These are phyloP conservation scores for Dictyostelium brefeldianum DNA, from an alignment of 78 protist genomes.

Conservation along the genomic window DNA sequence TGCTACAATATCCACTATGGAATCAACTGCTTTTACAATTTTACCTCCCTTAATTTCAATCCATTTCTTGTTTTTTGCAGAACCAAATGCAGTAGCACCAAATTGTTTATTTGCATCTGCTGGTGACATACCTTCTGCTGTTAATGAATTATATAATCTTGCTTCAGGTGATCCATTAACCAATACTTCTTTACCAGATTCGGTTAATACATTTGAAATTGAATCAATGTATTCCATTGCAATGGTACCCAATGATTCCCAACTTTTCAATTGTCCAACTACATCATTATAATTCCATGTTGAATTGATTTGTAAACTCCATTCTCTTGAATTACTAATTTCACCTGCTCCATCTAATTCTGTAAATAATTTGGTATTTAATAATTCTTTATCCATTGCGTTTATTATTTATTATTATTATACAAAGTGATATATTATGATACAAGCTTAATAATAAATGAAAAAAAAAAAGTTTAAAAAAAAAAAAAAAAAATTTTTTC, in stretches of 20 bases:
- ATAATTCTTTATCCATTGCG: conserved; percentile 23
- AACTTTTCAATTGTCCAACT: conserved; percentile 61
- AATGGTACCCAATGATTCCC: conserved; percentile 58
- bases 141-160: neutral
- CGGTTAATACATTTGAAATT: conserved; percentile 4
- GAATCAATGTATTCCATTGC: conserved; percentile 30
- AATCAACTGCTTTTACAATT: conserved; percentile 22
- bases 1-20: conserved; percentile 37
- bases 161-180: conserved; percentile 81
- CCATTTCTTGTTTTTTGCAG: conserved; percentile 63
- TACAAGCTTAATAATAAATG: neutral
- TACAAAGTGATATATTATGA: neutral
- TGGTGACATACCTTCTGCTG: conserved; percentile 42
- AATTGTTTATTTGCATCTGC: conserved; percentile 56
- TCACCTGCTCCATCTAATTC: conserved; percentile 14
- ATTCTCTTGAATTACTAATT: conserved; percentile 57
- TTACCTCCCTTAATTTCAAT: conserved; percentile 48
- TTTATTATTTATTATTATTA: neutral
- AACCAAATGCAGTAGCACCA: conserved; percentile 73
- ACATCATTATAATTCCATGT: conserved; percentile 50
- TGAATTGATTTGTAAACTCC: neutral
- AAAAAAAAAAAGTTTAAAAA: neutral
- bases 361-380: conserved; percentile 34
- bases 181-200: conserved; percentile 32
- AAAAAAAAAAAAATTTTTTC: neutral